Evolutionary conservation across 768 basidiomycete species (phyloP).

Genomic region (Russula lepida): DNA sequence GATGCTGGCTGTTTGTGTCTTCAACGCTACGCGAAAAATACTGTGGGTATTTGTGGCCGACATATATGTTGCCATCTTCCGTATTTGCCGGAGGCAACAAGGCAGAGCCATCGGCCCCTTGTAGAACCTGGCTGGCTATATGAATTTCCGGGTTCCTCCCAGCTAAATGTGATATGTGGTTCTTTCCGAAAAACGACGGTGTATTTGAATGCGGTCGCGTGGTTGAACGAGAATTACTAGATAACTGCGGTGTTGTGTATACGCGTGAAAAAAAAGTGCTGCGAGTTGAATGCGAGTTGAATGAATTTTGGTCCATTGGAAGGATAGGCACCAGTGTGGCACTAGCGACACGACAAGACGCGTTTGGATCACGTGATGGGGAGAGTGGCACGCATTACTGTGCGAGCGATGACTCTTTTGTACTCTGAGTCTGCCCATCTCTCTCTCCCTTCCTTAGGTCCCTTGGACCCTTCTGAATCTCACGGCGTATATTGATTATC

Average conservation of each 20-base stretch:
- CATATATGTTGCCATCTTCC: conserved; percentile 12
- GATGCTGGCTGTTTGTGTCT: not conserved
- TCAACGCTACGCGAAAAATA: conserved; percentile 5
- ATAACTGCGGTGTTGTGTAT: not conserved
- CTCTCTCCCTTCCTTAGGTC: not conserved
- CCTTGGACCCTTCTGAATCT: not conserved
- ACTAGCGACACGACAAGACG: not conserved
- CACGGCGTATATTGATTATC: conserved; percentile 4
- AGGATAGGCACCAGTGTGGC: too few species aligned
- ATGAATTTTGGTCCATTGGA: conserved; percentile 2
- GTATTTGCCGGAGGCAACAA: not conserved
- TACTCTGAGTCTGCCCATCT: not conserved
- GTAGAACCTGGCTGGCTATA: not conserved
- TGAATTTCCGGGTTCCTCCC: conserved; percentile 3
- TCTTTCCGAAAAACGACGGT: conserved; percentile 14
- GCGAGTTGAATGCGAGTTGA: conserved; percentile 1
- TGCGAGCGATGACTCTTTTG: not conserved
- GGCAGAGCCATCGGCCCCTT: not conserved
- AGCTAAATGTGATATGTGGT: not conserved
- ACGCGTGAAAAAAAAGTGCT: conserved; percentile 8
- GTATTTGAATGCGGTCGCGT: not conserved
- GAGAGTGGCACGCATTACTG: not conserved
- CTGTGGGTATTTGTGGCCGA: not conserved
- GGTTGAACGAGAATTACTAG: not conserved
- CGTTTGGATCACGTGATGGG: conserved; percentile 2